phyloP scores from a whole-genome alignment of 2,329 filamentous ascomycete species.

The Zasmidium citrigriseum region DNA sequence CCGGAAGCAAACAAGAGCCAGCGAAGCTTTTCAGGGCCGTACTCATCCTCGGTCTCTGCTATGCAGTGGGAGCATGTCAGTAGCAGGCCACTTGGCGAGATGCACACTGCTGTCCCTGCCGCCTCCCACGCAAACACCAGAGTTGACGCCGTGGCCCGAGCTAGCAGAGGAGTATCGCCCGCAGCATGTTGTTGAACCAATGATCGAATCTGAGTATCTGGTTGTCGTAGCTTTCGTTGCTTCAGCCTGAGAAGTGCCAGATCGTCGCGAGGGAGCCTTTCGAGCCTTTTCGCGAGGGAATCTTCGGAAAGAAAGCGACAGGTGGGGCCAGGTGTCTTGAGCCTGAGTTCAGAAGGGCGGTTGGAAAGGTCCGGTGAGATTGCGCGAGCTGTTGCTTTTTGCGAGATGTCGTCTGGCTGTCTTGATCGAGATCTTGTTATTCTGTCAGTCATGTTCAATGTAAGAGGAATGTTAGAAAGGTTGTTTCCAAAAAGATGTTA shows the following conservation, averaged over 20 bases:
- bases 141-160: conserved; percentile 19
- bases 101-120: conserved; percentile 55
- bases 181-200: neutral
- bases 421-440: no score
- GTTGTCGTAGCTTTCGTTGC: conserved; percentile 13
- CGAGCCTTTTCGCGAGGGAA: neutral
- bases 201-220: conserved; percentile 8
- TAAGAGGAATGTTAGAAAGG: no score
- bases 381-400: no score
- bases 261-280: neutral
- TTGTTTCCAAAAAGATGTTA: no score
- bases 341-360: neutral
- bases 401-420: no score
- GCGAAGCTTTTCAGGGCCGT: conserved; percentile 27
- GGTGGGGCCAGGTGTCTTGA: neutral
- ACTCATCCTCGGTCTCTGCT: conserved; percentile 43
- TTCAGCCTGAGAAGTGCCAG: conserved; percentile 9
- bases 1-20: conserved; percentile 51
- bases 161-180: neutral
- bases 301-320: neutral
- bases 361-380: no score
- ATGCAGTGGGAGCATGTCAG: conserved; percentile 56
- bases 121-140: conserved; percentile 53
- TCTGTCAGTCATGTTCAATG: no score
- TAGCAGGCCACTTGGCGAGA: conserved; percentile 46